Conservation (phyloP, 768 basidiomycete species). For the Suillus spraguei region DNA sequence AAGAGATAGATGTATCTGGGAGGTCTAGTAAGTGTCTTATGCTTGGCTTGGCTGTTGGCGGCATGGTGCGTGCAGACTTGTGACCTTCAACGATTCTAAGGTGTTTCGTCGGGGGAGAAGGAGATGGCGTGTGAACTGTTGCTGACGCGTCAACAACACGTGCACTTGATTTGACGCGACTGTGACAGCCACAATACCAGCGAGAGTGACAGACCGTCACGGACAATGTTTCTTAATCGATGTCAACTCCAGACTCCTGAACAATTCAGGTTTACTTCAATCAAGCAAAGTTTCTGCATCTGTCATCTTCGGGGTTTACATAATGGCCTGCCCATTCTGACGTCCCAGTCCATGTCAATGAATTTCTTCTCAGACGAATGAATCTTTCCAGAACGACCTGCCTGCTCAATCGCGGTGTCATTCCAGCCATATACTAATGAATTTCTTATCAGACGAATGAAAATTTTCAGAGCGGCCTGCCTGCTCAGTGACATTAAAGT, state of each 20-base stretch:
- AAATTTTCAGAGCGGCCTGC: no score
- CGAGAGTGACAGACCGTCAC: not conserved
- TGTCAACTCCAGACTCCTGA: slow-evolving; percentile 4
- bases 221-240: not conserved
- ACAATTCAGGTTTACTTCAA: slow-evolving; percentile 9
- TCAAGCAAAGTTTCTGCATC: slow-evolving; percentile 3
- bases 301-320: not conserved
- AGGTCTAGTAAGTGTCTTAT: slow-evolving; percentile 57
- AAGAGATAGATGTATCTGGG: slow-evolving; percentile 44
- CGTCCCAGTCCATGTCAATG: not conserved
- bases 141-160: slow-evolving; percentile 32
- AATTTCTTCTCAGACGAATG: slow-evolving; percentile 4
- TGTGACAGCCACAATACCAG: slow-evolving; percentile 3
- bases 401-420: no score
- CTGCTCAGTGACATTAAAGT: not conserved
- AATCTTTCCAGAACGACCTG: not conserved
- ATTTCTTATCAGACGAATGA: no score
- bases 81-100: not conserved
- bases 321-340: not conserved
- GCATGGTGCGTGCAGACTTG: slow-evolving; percentile 19
- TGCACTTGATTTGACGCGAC: slow-evolving; percentile 20
- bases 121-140: slow-evolving; percentile 24
- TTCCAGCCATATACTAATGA: no score
- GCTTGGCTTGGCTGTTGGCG: slow-evolving; percentile 41
- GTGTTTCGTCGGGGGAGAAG: not conserved